Conservation (phyloP, 306 rosid genomes). For the Vicia villosa region DNA sequence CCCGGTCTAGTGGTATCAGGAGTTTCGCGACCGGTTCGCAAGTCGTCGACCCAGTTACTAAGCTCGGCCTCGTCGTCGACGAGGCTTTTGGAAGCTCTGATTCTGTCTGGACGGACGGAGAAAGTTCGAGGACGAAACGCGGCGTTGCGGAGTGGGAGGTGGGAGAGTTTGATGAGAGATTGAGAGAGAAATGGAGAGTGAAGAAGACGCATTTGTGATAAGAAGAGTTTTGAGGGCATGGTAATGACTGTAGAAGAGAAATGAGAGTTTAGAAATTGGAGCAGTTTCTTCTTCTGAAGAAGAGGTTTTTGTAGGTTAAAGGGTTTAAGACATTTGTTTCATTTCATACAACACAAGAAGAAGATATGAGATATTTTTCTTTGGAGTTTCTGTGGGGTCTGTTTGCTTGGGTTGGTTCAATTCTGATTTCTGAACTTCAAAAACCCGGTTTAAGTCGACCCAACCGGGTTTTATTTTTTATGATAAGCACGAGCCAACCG, state of each 20-base stretch:
- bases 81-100: slow-evolving; percentile 56
- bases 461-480: too few species aligned
- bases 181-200: slow-evolving; percentile 48
- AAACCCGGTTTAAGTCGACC: too few species aligned
- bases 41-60: slow-evolving; percentile 76
- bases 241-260: background rate
- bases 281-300: background rate
- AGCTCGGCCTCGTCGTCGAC: slow-evolving; percentile 85
- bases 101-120: slow-evolving; percentile 27
- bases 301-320: slow-evolving; percentile 5
- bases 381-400: background rate
- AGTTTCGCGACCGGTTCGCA: slow-evolving; percentile 38
- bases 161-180: slow-evolving; percentile 52
- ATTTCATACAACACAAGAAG: background rate
- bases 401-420: too few species aligned
- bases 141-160: slow-evolving; percentile 40
- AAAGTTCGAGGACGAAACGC: slow-evolving; percentile 39
- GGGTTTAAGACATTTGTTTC: background rate
- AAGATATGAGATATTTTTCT: background rate
- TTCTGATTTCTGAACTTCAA: too few species aligned
- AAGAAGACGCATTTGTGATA: slow-evolving; percentile 66
- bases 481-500: too few species aligned
- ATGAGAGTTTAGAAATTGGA: background rate
- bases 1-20: background rate
- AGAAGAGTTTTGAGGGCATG: slow-evolving; percentile 57